A percentile compares a stretch with the other conserved stretches of the same genome.
phyloP scores from a whole-genome alignment of 2,329 filamentous ascomycete species.

The Paracamarosporium sp. region DNA sequence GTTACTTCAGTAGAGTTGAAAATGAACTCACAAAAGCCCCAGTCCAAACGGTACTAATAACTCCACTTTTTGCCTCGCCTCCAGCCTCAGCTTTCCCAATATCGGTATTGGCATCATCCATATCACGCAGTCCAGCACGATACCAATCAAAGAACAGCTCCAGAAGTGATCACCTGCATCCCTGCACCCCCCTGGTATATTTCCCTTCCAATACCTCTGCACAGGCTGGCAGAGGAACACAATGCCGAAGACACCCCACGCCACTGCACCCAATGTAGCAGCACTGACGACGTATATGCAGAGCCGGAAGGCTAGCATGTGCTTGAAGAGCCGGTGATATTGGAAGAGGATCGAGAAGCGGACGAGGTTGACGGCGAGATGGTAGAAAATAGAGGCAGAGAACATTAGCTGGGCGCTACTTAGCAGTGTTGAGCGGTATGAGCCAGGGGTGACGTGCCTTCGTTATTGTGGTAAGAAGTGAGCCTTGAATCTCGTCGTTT shows the following conservation, averaged over 20 bases:
- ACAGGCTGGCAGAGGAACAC: conserved; percentile 38
- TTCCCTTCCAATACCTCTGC: conserved; percentile 32
- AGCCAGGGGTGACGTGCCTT: conserved; percentile 18
- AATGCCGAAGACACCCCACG: conserved; percentile 36
- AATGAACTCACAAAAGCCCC: conserved; percentile 21
- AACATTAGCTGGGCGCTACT: conserved; percentile 33
- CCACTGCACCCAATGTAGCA: conserved; percentile 21
- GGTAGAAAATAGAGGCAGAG: conserved; percentile 38
- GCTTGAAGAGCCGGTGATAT: conserved; percentile 36
- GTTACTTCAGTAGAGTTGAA: too few relatives aligned
- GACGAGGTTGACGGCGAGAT: conserved; percentile 38
- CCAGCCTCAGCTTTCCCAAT: conserved; percentile 36
- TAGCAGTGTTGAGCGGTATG: background rate
- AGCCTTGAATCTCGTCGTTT: background rate
- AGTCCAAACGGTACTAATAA: conserved; percentile 44
- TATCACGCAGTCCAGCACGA: conserved; percentile 37
- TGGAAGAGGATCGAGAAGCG: conserved; percentile 42
- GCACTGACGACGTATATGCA: conserved; percentile 26
- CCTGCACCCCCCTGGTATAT: conserved; percentile 26
- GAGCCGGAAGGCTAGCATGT: conserved; percentile 7
- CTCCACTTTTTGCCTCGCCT: conserved; percentile 39
- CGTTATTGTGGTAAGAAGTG: conserved; percentile 20
- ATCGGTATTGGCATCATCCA: conserved; percentile 41
- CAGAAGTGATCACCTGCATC: conserved; percentile 32
- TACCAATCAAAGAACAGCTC: conserved; percentile 32